These are phyloP conservation scores for Breynia disticha DNA, from an alignment of 441 rosid species.

Conservation along the genomic window DNA sequence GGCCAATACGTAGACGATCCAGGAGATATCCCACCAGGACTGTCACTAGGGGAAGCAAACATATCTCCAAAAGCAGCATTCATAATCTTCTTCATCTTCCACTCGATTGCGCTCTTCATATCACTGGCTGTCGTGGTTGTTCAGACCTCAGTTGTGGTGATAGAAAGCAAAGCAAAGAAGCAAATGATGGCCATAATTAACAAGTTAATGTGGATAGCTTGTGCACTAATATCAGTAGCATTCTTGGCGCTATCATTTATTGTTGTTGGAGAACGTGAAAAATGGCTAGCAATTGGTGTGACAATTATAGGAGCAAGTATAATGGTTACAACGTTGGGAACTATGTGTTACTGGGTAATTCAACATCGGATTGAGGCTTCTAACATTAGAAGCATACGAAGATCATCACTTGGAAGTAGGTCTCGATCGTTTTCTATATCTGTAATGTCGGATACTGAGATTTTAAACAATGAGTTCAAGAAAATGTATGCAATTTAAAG, in stretches of 20 bases:
- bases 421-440: constrained; percentile 50
- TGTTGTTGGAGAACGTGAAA: constrained; percentile 63
- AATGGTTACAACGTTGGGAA: constrained; percentile 73
- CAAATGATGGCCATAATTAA: constrained; percentile 85
- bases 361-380: constrained; percentile 69
- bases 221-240: constrained; percentile 67
- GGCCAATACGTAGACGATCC: constrained; percentile 62
- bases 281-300: constrained; percentile 59
- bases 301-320: constrained; percentile 66
- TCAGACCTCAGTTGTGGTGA: constrained; percentile 86
- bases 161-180: constrained; percentile 84
- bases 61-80: constrained; percentile 52
- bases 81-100: constrained; percentile 68
- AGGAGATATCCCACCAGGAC: constrained; percentile 29
- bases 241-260: constrained; percentile 61
- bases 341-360: constrained; percentile 86
- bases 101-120: constrained; percentile 80
- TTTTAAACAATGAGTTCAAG: constrained; percentile 58
- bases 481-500: constrained; percentile 79
- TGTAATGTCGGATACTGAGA: constrained; percentile 55
- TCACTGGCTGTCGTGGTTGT: constrained; percentile 88
- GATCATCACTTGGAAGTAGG: constrained; percentile 48
- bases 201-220: constrained; percentile 94
- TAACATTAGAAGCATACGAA: constrained; percentile 52
- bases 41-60: constrained; percentile 66